These are phyloP conservation scores for Gaultheria prostrata DNA, from an alignment of 148 eudicot species.

Conservation along the genomic window DNA sequence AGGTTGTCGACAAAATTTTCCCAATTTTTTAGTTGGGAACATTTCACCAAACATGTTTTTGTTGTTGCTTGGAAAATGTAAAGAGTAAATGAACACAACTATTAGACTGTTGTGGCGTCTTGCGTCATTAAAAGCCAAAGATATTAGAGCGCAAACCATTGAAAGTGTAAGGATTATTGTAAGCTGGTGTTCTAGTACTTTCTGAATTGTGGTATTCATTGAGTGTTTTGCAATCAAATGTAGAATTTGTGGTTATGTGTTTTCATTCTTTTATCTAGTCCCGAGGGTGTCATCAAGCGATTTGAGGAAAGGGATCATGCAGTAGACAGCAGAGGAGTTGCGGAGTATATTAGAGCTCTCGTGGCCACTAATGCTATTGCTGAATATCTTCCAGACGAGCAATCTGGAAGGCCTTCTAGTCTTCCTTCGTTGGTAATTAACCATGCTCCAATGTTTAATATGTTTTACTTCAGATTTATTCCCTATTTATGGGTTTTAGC, in stretches of 20 bases:
- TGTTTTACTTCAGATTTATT: constrained; percentile 9
- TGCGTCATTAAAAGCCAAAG: not conserved
- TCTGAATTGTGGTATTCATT: not conserved
- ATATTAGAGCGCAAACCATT: not conserved
- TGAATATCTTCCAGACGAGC: constrained; percentile 88
- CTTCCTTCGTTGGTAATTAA: constrained; percentile 74
- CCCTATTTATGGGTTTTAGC: not conserved
- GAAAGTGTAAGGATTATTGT: not conserved
- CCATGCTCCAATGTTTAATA: not conserved
- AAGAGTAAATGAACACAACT: not conserved
- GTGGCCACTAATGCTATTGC: constrained; percentile 84
- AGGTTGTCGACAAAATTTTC: not conserved
- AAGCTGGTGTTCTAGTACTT: not conserved
- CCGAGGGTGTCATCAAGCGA: constrained; percentile 81
- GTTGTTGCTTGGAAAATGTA: not conserved
- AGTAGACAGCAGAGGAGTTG: constrained; percentile 82
- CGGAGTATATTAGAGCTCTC: constrained; percentile 83
- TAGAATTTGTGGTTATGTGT: not conserved
- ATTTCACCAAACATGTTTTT: not conserved
- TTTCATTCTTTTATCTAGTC: constrained; percentile 45
- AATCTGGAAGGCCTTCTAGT: constrained; percentile 84
- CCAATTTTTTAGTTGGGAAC: not conserved
- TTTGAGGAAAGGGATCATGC: constrained; percentile 75
- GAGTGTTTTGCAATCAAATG: not conserved
- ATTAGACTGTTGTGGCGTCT: not conserved